Evolutionary conservation across 2,329 filamentous ascomycete species (phyloP).

Genomic region (Calonectria hawksworthii): DNA sequence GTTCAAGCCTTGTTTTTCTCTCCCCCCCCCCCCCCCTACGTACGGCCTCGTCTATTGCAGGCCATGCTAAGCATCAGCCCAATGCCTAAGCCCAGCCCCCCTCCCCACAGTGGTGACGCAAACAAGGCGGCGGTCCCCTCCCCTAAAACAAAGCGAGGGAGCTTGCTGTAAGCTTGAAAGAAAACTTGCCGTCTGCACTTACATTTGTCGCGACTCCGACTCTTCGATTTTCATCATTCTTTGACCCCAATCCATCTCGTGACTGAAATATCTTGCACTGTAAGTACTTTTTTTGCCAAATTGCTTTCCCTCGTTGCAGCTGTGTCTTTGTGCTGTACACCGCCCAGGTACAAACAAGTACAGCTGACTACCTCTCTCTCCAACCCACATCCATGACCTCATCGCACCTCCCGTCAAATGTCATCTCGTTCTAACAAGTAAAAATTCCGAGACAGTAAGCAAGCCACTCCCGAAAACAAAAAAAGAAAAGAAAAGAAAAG

Average conservation of each 20-base stretch:
- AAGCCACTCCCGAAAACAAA: not conserved
- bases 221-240: not conserved
- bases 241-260: not conserved
- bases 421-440: not conserved
- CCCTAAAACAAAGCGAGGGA: not conserved
- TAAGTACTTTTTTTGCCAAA: not conserved
- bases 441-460: not conserved
- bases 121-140: not conserved
- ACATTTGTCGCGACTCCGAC: not conserved
- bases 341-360: not conserved
- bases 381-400: constrained; percentile 11
- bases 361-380: not conserved
- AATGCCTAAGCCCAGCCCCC: not conserved
- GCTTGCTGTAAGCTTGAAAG: not conserved
- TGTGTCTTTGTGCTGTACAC: too few relatives aligned
- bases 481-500: not conserved
- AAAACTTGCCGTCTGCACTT: not conserved
- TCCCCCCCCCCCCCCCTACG: too few relatives aligned
- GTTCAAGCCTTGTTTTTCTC: not conserved
- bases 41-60: not conserved
- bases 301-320: not conserved
- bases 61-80: not conserved
- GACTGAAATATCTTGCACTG: not conserved
- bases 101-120: constrained; percentile 9
- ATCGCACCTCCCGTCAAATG: not conserved